phyloP scores from a whole-genome alignment of 202 grass and related monocot species.

The Saccharum hybrid region DNA sequence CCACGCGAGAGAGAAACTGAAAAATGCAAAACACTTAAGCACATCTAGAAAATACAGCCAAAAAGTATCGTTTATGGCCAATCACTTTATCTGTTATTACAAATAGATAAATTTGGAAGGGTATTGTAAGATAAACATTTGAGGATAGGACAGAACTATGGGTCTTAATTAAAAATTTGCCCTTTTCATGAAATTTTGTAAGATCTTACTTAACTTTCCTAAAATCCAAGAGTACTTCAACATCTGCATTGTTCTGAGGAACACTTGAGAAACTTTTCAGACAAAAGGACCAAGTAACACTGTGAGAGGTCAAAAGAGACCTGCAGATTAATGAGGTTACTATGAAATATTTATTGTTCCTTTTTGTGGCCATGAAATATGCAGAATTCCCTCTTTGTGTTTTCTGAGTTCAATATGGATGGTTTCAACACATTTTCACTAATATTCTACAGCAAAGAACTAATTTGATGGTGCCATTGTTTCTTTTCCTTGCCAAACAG shows the following conservation, averaged over 20 bases:
- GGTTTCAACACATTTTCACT: slow-evolving; percentile 9
- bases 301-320: not conserved
- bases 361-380: not conserved
- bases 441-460: slow-evolving; percentile 25
- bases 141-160: not conserved
- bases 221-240: slow-evolving; percentile 3
- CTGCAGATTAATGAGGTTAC: not conserved
- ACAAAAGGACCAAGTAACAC: not conserved
- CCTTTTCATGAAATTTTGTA: not conserved
- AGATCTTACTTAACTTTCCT: not conserved
- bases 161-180: slow-evolving; percentile 2
- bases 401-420: not conserved
- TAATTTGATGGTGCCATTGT: not conserved
- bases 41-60: not conserved
- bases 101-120: slow-evolving; percentile 6
- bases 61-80: not conserved
- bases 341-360: not conserved
- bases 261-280: slow-evolving; percentile 9
- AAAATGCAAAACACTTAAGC: slow-evolving; percentile 29
- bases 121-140: not conserved
- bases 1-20: slow-evolving; percentile 86
- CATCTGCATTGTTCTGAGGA: not conserved
- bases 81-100: not conserved
- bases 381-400: not conserved
- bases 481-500: not conserved